Conservation (phyloP, 495 filamentous ascomycete species). For the Penicillium salamii region DNA sequence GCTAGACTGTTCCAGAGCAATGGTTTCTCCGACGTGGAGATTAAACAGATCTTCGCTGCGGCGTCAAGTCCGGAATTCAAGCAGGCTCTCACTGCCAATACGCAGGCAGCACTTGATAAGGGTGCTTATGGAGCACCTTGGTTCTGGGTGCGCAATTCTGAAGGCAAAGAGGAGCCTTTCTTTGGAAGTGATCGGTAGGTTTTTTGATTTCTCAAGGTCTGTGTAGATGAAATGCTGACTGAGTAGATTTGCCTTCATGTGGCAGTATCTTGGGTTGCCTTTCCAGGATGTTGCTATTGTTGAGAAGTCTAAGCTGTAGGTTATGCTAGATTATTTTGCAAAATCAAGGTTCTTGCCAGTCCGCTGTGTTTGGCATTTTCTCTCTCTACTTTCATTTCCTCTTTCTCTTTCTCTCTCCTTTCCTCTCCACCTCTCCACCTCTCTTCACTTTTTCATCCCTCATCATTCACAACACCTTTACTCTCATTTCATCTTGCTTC, state of each 20-base stretch:
- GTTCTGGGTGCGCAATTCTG: conserved; percentile 64
- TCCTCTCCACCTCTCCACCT: too few relatives aligned
- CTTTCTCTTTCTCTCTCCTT: too few relatives aligned
- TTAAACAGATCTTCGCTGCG: conserved; percentile 49
- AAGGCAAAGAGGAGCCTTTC: conserved; percentile 62
- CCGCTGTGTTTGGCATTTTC: too few relatives aligned
- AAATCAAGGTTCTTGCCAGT: background rate
- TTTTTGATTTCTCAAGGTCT: conserved; percentile 17
- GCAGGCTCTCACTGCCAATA: conserved; percentile 53
- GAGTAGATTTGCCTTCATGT: conserved; percentile 37
- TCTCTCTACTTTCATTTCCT: too few relatives aligned
- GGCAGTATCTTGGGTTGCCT: conserved; percentile 37
- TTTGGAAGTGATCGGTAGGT: conserved; percentile 72
- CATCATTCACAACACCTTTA: background rate
- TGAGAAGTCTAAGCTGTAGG: conserved; percentile 21
- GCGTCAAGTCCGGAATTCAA: conserved; percentile 54
- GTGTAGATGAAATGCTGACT: conserved; percentile 4
- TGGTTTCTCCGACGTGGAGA: conserved; percentile 37
- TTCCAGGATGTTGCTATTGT: conserved; percentile 31
- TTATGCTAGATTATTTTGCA: conserved; percentile 1
- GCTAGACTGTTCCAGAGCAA: conserved; percentile 29
- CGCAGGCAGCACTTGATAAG: conserved; percentile 52
- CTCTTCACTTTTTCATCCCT: too few relatives aligned
- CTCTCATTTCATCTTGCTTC: background rate
- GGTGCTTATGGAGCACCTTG: conserved; percentile 77